phyloP scores from a whole-genome alignment of 106 monocot species.

The Allium sativum region DNA sequence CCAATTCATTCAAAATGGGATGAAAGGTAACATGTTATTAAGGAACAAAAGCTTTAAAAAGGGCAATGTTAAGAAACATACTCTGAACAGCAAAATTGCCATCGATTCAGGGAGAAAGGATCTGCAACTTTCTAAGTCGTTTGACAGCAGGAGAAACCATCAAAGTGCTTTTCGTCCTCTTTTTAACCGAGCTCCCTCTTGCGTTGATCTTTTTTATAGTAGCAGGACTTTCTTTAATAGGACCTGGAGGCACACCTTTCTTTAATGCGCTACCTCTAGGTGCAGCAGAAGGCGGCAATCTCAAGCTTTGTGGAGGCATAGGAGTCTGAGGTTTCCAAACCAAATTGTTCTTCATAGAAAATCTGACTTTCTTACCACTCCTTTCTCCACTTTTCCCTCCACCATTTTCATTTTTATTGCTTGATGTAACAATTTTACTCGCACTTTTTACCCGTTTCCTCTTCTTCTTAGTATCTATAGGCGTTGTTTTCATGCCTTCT shows the following conservation, averaged over 20 bases:
- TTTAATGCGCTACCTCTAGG: constrained; percentile 95
- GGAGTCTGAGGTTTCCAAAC: constrained; percentile 91
- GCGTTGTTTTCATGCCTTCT: constrained; percentile 45
- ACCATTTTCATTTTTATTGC: constrained; percentile 7
- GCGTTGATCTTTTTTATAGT: constrained; percentile 35
- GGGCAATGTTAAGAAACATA: too few relatives aligned
- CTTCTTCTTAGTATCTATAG: constrained; percentile 31
- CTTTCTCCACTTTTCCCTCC: constrained; percentile 39
- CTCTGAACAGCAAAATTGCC: too few relatives aligned
- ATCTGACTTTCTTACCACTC: constrained; percentile 76
- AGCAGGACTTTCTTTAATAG: constrained; percentile 48
- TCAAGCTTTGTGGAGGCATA: constrained; percentile 80
- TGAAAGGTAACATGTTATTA: too few relatives aligned
- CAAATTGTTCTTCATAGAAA: constrained; percentile 87
- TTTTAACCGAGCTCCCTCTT: constrained; percentile 56
- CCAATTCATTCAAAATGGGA: too few relatives aligned
- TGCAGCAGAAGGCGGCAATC: constrained; percentile 77
- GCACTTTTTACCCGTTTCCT: constrained; percentile 41
- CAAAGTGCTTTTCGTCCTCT: constrained; percentile 32
- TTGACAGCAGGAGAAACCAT: constrained; percentile 42
- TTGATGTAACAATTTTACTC: constrained; percentile 1
- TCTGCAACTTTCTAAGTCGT: constrained; percentile 51
- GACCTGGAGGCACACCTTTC: constrained; percentile 79
- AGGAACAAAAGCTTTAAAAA: too few relatives aligned
- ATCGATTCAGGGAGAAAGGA: constrained; percentile 14